phyloP scores from a whole-genome alignment of 805 yeast genomes.

The Sugiyamaella qingdaonensis region DNA sequence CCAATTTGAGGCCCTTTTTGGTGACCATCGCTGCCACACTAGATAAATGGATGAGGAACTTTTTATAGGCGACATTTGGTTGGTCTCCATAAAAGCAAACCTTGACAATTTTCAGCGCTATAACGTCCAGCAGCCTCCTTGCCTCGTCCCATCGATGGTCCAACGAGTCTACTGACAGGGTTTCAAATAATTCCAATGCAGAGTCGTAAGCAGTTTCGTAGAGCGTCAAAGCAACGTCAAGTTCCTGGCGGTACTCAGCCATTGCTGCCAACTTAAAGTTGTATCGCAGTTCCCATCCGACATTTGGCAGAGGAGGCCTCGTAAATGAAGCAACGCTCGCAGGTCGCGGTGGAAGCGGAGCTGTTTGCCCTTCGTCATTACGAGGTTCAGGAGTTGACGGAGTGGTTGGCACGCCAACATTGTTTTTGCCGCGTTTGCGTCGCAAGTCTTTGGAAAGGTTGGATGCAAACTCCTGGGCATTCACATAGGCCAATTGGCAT shows the following conservation, averaged over 20 bases:
- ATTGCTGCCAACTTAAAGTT: constrained; percentile 48
- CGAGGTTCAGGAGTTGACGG: background rate
- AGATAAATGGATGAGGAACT: constrained; percentile 60
- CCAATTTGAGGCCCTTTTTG: constrained; percentile 25
- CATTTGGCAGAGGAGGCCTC: constrained; percentile 25
- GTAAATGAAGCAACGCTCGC: constrained; percentile 15
- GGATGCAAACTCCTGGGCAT: constrained; percentile 44
- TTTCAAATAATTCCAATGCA: constrained; percentile 39
- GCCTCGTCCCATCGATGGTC: constrained; percentile 41
- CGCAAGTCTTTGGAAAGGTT: constrained; percentile 40
- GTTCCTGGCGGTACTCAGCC: constrained; percentile 45
- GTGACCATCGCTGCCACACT: constrained; percentile 42
- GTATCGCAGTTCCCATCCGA: constrained; percentile 49
- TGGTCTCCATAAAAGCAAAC: constrained; percentile 56
- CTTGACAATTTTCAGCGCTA: constrained; percentile 60
- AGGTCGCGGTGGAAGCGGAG: constrained; percentile 3
- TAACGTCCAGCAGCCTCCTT: constrained; percentile 51
- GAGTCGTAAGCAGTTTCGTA: constrained; percentile 54
- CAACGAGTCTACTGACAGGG: constrained; percentile 18
- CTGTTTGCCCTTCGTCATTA: background rate
- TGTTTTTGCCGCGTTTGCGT: constrained; percentile 33
- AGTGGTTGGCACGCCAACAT: constrained; percentile 3
- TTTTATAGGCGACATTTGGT: constrained; percentile 55
- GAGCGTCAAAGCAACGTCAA: constrained; percentile 47
- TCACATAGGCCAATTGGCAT: constrained; percentile 38